Evolutionary conservation across 345 rosid genomes (phyloP).

Genomic region (Camelina laxa): DNA sequence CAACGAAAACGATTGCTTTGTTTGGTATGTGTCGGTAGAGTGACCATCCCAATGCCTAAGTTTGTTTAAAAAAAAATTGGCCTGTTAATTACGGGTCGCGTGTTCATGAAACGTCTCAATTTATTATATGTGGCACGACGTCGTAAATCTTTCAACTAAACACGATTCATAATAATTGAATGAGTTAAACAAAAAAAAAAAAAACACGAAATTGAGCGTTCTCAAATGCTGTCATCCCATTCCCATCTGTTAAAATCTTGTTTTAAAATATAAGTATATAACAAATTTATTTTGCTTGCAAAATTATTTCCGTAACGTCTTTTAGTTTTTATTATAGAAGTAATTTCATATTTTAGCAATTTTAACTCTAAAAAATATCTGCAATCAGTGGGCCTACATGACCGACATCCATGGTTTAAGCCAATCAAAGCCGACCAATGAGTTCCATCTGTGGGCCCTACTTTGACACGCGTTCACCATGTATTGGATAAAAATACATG

Average conservation of each 20-base stretch:
- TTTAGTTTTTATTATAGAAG: not conserved
- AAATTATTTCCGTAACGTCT: no score
- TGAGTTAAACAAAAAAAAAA: not conserved
- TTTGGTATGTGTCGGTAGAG: slow-evolving; percentile 28
- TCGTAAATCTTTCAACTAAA: slow-evolving; percentile 25
- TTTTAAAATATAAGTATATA: not conserved
- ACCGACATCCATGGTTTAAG: slow-evolving; percentile 34
- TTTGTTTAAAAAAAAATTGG: not conserved
- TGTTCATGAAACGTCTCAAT: slow-evolving; percentile 22
- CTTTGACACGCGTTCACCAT: not conserved
- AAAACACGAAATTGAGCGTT: not conserved
- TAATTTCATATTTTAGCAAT: not conserved
- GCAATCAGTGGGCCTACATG: slow-evolving; percentile 17
- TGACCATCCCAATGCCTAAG: slow-evolving; percentile 10
- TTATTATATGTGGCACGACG: slow-evolving; percentile 19
- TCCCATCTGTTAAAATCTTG: not conserved
- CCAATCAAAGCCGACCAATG: slow-evolving; percentile 26
- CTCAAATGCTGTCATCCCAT: not conserved
- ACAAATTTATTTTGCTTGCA: no score
- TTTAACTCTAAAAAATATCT: not conserved
- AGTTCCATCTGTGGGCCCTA: not conserved
- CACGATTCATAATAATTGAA: slow-evolving; percentile 17
- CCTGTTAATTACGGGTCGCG: not conserved
- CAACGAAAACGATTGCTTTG: slow-evolving; percentile 21
- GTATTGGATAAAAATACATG: not conserved